Conservation (phyloP, 2,329 filamentous ascomycete species). For the Trichoderma arundinaceum region DNA sequence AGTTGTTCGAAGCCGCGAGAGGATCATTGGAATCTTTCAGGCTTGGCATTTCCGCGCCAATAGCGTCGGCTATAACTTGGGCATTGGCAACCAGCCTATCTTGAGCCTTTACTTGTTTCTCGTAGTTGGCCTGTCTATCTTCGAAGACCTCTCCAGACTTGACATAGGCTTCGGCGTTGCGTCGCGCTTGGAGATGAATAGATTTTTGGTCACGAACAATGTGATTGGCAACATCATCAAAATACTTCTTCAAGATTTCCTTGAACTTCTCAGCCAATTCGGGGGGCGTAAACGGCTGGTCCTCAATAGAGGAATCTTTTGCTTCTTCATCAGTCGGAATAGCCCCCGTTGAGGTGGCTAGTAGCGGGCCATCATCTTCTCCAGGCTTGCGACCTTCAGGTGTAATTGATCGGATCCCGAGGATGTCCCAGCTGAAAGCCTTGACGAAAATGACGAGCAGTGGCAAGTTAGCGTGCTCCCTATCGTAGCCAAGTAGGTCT, state of each 20-base stretch:
- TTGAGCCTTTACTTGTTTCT: slow-evolving; percentile 89
- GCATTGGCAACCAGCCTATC: slow-evolving; percentile 90
- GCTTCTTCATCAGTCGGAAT: slow-evolving; percentile 50
- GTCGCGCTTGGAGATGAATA: slow-evolving; percentile 82
- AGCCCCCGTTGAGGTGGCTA: slow-evolving; percentile 45
- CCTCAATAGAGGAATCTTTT: slow-evolving; percentile 55
- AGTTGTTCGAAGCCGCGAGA: slow-evolving; percentile 69
- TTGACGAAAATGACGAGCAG: slow-evolving; percentile 95
- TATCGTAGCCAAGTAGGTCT: slow-evolving; percentile 90
- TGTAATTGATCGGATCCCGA: slow-evolving; percentile 75
- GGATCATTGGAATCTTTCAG: slow-evolving; percentile 80
- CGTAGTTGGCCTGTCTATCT: slow-evolving; percentile 93
- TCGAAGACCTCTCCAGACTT: slow-evolving; percentile 99
- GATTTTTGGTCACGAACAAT: slow-evolving; percentile 90
- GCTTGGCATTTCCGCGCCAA: slow-evolving; percentile 93
- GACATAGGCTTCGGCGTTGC: slow-evolving; percentile 97
- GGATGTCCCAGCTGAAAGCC: slow-evolving; percentile 91
- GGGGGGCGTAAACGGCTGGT: slow-evolving; percentile 74
- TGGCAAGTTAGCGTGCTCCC: slow-evolving; percentile 88
- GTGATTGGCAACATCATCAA: slow-evolving; percentile 90
- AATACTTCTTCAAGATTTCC: slow-evolving; percentile 84
- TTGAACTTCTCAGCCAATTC: slow-evolving; percentile 86
- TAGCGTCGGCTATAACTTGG: slow-evolving; percentile 84
- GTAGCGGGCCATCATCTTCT: slow-evolving; percentile 74
- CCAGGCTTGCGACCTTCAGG: slow-evolving; percentile 83